Percentiles rank a stretch among this genome's conserved stretches.
Evolutionary conservation across 257 asterid genomes (phyloP).

Genomic region (Nicotiana tabacum): DNA sequence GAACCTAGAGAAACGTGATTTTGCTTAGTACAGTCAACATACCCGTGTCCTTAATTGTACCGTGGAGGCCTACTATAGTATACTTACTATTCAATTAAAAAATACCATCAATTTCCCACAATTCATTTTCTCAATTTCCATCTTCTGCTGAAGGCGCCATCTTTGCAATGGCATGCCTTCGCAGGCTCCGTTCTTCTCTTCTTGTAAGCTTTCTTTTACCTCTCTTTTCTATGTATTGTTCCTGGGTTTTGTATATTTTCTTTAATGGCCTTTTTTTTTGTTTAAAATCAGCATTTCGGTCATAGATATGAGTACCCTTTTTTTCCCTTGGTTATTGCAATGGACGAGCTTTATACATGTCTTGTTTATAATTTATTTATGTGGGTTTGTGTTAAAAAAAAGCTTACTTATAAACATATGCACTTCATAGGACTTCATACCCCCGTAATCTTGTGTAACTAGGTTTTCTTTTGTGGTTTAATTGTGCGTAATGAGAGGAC

Average conservation of each 20-base stretch:
- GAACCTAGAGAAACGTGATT: neutral
- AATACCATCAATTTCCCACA: no score
- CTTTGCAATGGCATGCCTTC: constrained; percentile 33
- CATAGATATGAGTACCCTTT: neutral
- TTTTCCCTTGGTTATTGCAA: neutral
- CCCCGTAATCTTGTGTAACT: neutral
- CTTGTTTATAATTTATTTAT: neutral
- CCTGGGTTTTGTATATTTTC: neutral
- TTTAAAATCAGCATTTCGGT: neutral
- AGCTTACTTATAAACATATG: neutral
- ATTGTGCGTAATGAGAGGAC: neutral
- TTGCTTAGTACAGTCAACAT: neutral
- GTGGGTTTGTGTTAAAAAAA: neutral
- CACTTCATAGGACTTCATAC: neutral
- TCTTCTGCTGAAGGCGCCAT: neutral
- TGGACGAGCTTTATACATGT: neutral
- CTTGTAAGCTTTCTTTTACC: constrained; percentile 26
- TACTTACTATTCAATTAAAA: no score
- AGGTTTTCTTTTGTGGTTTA: neutral
- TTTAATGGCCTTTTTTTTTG: neutral
- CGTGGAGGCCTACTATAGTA: no score
- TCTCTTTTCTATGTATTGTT: neutral
- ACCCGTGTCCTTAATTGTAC: neutral
- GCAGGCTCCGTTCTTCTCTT: constrained; percentile 42
- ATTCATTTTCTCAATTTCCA: neutral